Evolutionary conservation across 2,329 filamentous ascomycete genomes (phyloP).

Genomic region (Coniochaeta hoffmannii): DNA sequence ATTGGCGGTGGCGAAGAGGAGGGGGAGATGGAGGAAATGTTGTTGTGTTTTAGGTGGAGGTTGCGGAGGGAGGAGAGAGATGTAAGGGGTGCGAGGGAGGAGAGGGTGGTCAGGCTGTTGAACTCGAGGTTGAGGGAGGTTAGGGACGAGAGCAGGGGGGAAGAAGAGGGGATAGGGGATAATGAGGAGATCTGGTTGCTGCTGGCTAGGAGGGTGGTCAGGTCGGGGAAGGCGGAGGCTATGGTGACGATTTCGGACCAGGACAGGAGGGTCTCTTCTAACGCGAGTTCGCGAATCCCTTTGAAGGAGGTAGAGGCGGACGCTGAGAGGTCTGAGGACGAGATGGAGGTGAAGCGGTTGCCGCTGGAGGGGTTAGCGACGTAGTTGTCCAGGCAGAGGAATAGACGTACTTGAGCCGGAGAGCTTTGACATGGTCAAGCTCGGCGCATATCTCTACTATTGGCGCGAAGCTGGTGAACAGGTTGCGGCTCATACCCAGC

Average conservation of each 20-base stretch:
- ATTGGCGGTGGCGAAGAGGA: conserved; percentile 28
- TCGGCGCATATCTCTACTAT: conserved; percentile 65
- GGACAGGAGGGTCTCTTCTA: conserved; percentile 59
- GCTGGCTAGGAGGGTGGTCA: conserved; percentile 44
- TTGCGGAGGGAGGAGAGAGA: conserved; percentile 45
- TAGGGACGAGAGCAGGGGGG: conserved; percentile 40
- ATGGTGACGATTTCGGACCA: conserved; percentile 58
- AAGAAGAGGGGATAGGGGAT: conserved; percentile 27
- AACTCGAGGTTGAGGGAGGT: conserved; percentile 63
- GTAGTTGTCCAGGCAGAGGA: not conserved
- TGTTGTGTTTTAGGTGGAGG: conserved; percentile 70
- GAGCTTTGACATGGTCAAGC: conserved; percentile 54
- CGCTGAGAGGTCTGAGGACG: conserved; percentile 31
- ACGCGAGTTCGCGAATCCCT: conserved; percentile 50
- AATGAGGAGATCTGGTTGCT: conserved; percentile 52
- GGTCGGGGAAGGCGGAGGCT: conserved; percentile 42
- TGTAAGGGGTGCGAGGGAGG: conserved; percentile 48
- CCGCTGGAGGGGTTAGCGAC: conserved; percentile 30
- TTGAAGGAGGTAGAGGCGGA: conserved; percentile 33
- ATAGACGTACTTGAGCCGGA: conserved; percentile 63
- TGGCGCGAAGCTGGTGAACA: conserved; percentile 61
- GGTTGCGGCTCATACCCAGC: conserved; percentile 77
- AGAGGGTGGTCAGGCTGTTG: conserved; percentile 57
- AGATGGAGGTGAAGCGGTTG: conserved; percentile 55
- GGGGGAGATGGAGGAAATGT: conserved; percentile 41